Base-by-base conservation (phyloP, 345 rosid genomes). In the Rhodamnia rubescens region DNA sequence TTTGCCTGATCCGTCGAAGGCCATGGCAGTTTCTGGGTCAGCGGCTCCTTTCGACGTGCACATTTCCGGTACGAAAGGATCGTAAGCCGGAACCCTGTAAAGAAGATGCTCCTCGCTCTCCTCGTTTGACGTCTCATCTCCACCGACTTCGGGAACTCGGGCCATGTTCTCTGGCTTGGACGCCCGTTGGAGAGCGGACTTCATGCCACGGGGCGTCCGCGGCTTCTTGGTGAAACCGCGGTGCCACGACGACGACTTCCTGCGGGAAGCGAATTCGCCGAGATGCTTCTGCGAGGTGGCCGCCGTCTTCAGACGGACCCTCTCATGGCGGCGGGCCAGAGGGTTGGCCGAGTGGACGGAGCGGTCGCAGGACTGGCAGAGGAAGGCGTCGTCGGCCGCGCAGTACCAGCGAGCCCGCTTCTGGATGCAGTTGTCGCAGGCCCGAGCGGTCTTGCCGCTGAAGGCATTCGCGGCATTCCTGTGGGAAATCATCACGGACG, bases 311-410 rank as follows among this genome's bases (percentile, higher is more conserved):
- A 97, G 87, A 14, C 95, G 96, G 69, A 95, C 96, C 83, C 98
- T 90, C 87, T 94, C 94, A 81, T 97, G 99, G 47, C 98, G 88
- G 44, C 96, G 93, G 14, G 99, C 99, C 1, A 97, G 89, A 15
- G 92, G 92, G 84, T 97, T 97, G 5, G 99, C 98, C 7, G 98
- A 95, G 88, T 97, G 99, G 26, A 96, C 98, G 8, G 92, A 90
- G 40, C 92, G 88, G 82, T 97, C 99, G 81, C 99, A 97, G 32
- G 90, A 85, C 86, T 95, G 98, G 90, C 99, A 97, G 74, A 97
- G 96, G 83, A 97, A 97, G 29, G 99, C 99, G 88, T 97, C 99
- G 85, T 97, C 99, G 1, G 99, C 96, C 0, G 96, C 98, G 47
- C 99, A 95, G 86, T 93, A 97, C 99, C 98, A 97, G 3, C 98